Evolutionary conservation across 1,139 yeast genomes (phyloP).

Genomic region (Candida sojae): DNA sequence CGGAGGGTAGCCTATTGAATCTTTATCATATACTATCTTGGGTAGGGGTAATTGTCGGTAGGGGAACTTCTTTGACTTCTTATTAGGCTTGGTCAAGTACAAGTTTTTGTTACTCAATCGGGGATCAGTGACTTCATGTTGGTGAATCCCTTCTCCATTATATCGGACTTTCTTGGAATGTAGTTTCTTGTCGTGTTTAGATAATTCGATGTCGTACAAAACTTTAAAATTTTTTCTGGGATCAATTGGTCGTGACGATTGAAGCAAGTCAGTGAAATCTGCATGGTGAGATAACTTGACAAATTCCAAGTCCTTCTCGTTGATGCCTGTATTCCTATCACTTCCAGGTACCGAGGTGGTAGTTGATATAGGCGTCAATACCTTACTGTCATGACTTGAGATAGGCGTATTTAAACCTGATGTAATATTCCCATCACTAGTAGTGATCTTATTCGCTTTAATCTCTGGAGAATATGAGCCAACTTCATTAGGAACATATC

Average conservation of each 20-base stretch:
- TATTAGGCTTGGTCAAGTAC: slow-evolving; percentile 45
- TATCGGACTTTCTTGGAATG: slow-evolving; percentile 37
- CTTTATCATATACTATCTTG: slow-evolving; percentile 59
- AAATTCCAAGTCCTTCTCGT: slow-evolving; percentile 33
- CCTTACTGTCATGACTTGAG: slow-evolving; percentile 4
- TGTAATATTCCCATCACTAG: background rate
- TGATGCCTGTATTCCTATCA: slow-evolving; percentile 32
- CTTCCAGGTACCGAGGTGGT: slow-evolving; percentile 23
- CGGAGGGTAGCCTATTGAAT: slow-evolving; percentile 79
- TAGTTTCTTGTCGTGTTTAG: slow-evolving; percentile 36
- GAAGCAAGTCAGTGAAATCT: slow-evolving; percentile 20
- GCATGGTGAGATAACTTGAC: slow-evolving; percentile 33
- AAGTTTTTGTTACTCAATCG: slow-evolving; percentile 27
- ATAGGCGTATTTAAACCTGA: slow-evolving; percentile 13
- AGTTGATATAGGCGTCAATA: slow-evolving; percentile 1
- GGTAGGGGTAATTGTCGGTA: slow-evolving; percentile 54
- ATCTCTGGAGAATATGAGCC: slow-evolving; percentile 5
- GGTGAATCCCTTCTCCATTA: slow-evolving; percentile 30
- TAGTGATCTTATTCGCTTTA: background rate
- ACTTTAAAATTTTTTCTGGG: slow-evolving; percentile 40
- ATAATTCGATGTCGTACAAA: slow-evolving; percentile 60
- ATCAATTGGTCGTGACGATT: slow-evolving; percentile 19
- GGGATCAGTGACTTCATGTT: slow-evolving; percentile 32
- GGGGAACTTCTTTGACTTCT: slow-evolving; percentile 44
- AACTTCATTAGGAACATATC: slow-evolving; percentile 10